These are phyloP conservation scores for Hibiscus mutabilis DNA, from an alignment of 345 rosid genomes.

Conservation along the genomic window DNA sequence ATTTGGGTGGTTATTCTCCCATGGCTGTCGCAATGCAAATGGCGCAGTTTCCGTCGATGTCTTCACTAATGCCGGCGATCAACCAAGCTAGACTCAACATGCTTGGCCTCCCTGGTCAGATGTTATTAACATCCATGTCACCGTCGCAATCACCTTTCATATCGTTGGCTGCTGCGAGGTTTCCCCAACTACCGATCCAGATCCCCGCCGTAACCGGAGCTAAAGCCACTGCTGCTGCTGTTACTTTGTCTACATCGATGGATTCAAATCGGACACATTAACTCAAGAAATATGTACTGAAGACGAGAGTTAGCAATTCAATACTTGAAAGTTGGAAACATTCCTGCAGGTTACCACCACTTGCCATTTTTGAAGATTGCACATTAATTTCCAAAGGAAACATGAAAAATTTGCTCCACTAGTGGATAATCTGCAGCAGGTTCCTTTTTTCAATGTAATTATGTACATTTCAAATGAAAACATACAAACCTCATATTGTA, in stretches of 20 bases:
- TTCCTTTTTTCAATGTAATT: no score
- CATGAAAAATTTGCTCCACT: no score
- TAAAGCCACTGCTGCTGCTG: conserved; percentile 16
- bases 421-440: no score
- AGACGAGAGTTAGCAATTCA: not conserved
- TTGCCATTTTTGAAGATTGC: not conserved
- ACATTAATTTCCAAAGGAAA: no score
- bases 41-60: conserved; percentile 19
- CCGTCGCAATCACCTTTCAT: conserved; percentile 15
- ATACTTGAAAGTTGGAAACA: not conserved
- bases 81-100: conserved; percentile 16
- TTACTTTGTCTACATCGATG: conserved; percentile 11
- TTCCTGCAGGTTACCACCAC: conserved; percentile 9
- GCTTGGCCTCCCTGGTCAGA: conserved; percentile 23
- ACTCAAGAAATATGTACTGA: not conserved
- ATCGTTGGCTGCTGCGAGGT: conserved; percentile 13
- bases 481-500: no score
- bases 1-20: conserved; percentile 22
- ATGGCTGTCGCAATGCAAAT: conserved; percentile 29
- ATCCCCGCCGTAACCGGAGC: conserved; percentile 1
- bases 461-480: no score
- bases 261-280: conserved; percentile 8
- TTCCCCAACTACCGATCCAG: conserved; percentile 13
- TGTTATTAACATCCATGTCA: conserved; percentile 16
- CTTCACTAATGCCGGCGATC: conserved; percentile 19